A percentile compares a stretch with the other conserved stretches of the same genome.
Evolutionary conservation across 2,329 filamentous ascomycete species (phyloP).

Genomic region (Arthrobotrys iridis): DNA sequence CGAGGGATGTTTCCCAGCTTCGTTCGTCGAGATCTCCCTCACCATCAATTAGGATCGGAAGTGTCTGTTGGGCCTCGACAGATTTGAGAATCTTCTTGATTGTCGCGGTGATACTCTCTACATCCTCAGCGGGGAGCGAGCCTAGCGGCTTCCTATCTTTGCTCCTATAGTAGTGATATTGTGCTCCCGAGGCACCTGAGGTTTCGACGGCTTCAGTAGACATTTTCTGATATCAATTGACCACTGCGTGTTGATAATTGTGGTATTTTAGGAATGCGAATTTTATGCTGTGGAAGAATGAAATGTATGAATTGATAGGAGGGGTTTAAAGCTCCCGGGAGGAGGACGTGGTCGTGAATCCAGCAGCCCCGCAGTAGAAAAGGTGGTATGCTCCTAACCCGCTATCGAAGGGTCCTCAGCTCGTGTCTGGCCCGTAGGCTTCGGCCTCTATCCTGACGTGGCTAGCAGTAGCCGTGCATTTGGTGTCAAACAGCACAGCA

Average conservation of each 20-base stretch:
- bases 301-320: constrained; percentile 4
- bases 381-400: background rate
- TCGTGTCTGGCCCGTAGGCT: background rate
- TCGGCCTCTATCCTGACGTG: constrained; percentile 42
- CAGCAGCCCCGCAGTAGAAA: constrained; percentile 28
- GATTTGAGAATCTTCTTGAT: constrained; percentile 41
- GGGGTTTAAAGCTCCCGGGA: constrained; percentile 1
- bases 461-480: constrained; percentile 32
- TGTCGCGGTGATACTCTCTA: constrained; percentile 11
- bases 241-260: background rate
- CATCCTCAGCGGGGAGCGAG: constrained; percentile 29
- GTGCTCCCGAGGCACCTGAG: background rate
- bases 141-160: constrained; percentile 44
- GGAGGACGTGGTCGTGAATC: constrained; percentile 21
- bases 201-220: constrained; percentile 43
- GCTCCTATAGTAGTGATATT: constrained; percentile 45
- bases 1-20: constrained; percentile 34
- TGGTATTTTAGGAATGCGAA: background rate
- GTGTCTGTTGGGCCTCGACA: constrained; percentile 24
- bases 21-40: constrained; percentile 2
- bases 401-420: background rate
- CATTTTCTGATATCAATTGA: constrained; percentile 9
- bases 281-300: background rate
- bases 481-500: constrained; percentile 29
- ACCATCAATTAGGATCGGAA: constrained; percentile 43